Percentiles rank a stretch among this genome's conserved stretches.
Evolutionary conservation across 2,329 filamentous ascomycete genomes (phyloP).

Genomic region (Didymella pinodella): DNA sequence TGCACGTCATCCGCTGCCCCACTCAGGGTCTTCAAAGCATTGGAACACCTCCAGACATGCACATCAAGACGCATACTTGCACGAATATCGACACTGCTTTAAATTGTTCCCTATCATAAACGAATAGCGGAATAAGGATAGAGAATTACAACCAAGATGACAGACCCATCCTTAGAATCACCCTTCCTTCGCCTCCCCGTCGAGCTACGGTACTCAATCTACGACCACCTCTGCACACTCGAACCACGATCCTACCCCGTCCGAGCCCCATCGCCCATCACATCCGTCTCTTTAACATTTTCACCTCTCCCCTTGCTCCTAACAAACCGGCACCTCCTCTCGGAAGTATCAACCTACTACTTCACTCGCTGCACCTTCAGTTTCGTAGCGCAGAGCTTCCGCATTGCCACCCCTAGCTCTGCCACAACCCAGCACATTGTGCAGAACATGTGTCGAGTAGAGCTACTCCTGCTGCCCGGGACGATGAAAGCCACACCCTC

Average conservation of each 20-base stretch:
- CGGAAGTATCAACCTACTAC: slow-evolving; percentile 27
- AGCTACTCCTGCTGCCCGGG: slow-evolving; percentile 14
- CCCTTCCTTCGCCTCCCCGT: slow-evolving; percentile 22
- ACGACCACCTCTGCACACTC: slow-evolving; percentile 20
- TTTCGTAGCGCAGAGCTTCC: slow-evolving; percentile 17
- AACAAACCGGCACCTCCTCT: slow-evolving; percentile 14
- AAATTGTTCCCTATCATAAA: background rate
- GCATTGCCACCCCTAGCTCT: background rate
- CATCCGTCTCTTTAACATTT: slow-evolving; percentile 4
- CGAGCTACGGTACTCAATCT: slow-evolving; percentile 29
- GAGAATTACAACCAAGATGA: background rate
- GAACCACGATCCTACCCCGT: slow-evolving; percentile 27
- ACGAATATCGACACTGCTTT: background rate
- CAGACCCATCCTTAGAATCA: background rate
- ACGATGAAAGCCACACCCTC: slow-evolving; percentile 5
- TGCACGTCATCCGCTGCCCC: background rate
- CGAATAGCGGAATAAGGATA: background rate
- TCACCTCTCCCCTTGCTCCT: background rate
- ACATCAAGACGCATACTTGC: background rate
- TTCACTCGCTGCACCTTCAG: slow-evolving; percentile 25
- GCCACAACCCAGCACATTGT: slow-evolving; percentile 1
- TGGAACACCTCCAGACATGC: background rate
- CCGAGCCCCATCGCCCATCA: slow-evolving; percentile 20
- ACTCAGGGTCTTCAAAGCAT: background rate
- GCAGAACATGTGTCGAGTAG: slow-evolving; percentile 10